Conservation (phyloP, 768 basidiomycete species). For the Tubosaeta sp. region DNA sequence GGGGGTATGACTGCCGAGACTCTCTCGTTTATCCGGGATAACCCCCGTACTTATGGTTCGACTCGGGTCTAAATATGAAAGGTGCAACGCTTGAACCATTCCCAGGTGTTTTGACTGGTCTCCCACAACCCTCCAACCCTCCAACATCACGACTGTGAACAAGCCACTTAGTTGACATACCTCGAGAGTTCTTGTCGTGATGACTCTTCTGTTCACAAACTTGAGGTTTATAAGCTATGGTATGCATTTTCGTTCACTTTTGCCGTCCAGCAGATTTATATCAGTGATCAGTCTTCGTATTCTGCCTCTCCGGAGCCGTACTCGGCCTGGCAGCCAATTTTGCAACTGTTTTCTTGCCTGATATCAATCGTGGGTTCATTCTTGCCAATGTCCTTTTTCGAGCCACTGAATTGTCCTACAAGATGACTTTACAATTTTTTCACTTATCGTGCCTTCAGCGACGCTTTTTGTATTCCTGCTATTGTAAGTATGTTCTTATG, state of each 20-base stretch:
- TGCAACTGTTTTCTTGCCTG: constrained; percentile 61
- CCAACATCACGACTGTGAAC: constrained; percentile 6
- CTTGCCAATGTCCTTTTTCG: background rate
- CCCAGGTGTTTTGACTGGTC: constrained; percentile 10
- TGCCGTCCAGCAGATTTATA: constrained; percentile 19
- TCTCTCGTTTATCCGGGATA: background rate
- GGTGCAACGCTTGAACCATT: constrained; percentile 8
- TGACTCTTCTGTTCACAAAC: constrained; percentile 62
- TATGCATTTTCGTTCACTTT: constrained; percentile 26
- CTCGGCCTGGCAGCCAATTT: constrained; percentile 69
- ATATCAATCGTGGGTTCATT: constrained; percentile 50
- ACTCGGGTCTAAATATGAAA: constrained; percentile 13
- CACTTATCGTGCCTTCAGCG: constrained; percentile 58
- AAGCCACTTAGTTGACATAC: constrained; percentile 3
- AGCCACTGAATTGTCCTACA: constrained; percentile 1
- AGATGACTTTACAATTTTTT: constrained; percentile 73
- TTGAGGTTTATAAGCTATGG: constrained; percentile 50
- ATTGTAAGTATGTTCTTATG: constrained; percentile 38
- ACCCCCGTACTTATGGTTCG: constrained; percentile 1
- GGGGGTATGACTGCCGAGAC: background rate
- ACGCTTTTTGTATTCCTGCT: constrained; percentile 62
- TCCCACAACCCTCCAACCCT: constrained; percentile 4
- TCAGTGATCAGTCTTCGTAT: constrained; percentile 31
- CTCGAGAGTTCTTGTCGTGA: constrained; percentile 17
- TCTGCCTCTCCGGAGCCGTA: constrained; percentile 45